These are phyloP conservation scores for Artemisia tridentata DNA, from an alignment of 129 eudicot species.

Conservation along the genomic window DNA sequence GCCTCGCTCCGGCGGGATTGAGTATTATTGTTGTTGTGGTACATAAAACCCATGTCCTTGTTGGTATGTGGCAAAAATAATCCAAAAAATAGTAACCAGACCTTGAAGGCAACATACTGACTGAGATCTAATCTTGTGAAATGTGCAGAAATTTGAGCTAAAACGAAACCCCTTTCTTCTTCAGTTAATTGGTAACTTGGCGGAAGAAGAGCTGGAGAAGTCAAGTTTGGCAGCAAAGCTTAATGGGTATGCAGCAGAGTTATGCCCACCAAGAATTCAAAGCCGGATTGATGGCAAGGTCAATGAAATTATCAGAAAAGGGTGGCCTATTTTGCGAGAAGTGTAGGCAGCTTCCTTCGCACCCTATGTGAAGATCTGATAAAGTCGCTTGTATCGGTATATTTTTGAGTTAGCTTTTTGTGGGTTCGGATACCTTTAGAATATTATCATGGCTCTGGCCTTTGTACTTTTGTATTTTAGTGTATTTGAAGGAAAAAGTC, in stretches of 20 bases:
- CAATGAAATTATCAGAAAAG: constrained; percentile 67
- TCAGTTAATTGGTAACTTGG: constrained; percentile 85
- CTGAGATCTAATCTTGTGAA: neutral
- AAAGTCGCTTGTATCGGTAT: constrained; percentile 5
- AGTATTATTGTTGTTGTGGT: too few relatives aligned
- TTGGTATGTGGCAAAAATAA: too few relatives aligned
- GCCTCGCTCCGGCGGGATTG: too few relatives aligned
- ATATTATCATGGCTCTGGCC: constrained; percentile 11
- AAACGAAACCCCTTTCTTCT: constrained; percentile 81
- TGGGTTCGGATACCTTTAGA: constrained; percentile 13
- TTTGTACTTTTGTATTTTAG: constrained; percentile 9
- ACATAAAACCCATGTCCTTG: too few relatives aligned
- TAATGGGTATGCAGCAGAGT: constrained; percentile 90
- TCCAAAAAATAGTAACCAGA: too few relatives aligned
- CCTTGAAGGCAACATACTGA: neutral
- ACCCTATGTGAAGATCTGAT: neutral
- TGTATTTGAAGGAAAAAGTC: neutral
- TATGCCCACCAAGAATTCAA: constrained; percentile 74
- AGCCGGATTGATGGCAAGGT: constrained; percentile 71
- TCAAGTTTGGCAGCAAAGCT: constrained; percentile 78
- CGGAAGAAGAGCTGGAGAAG: constrained; percentile 79
- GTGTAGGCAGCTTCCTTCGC: constrained; percentile 35
- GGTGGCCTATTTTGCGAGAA: constrained; percentile 82
- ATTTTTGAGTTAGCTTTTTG: constrained; percentile 13
- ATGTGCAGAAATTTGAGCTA: constrained; percentile 86